Base-by-base conservation (phyloP, 2,329 filamentous ascomycete species). In the Stagonosporopsis vannaccii region DNA sequence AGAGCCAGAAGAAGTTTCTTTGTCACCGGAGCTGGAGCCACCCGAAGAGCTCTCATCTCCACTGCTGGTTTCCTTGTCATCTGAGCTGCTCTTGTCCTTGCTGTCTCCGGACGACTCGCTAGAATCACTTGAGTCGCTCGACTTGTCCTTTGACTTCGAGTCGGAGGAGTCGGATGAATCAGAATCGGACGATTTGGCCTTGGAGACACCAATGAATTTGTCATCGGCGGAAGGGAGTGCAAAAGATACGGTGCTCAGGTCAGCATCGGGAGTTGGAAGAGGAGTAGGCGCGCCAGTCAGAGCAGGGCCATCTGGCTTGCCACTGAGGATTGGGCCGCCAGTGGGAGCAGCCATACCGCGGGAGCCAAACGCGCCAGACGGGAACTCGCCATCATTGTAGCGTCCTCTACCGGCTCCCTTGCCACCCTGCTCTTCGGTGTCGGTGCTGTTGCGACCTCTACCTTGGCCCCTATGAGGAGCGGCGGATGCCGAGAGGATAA, bases 401-500 rank as follows among this genome's bases (percentile, higher is more conserved):
- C 37, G 46, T 8, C 46, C 36, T 13, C 41, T 35, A 13, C 41
- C 46, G 12, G 28, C n/a, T n/a, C 26, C 33, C 17, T 45, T 54
- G 20, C 47, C 36, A 6, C 28, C 30, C 3, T 23, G 40, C n/a
- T 32, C 30, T 1, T 25, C 28, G 23, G 23, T 51, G 6, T 56
- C 51, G 17, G 56, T 59, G 30, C 17, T 41, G 37, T 49, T 44
- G 35, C 56, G 43, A 25, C 32, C 45, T 33, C 35, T 36, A 32
- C 40, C n/a, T 23, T 45, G n/a, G 19, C 48, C 39, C 28, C 20
- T 28, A 15, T 59, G 65, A 42, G 59, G 60, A 20, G 61, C 65
- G 3, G 67, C 59, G 23, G 56, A 56, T 43, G 55, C 60, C 17
- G 63, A 54, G n/a, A 67, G 42, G 37, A 70, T 44, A 45, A 65